A percentile compares a stretch with the other conserved stretches of the same genome.
Conservation (phyloP, 2,329 filamentous ascomycete species). For the Cordyceps sp. region DNA sequence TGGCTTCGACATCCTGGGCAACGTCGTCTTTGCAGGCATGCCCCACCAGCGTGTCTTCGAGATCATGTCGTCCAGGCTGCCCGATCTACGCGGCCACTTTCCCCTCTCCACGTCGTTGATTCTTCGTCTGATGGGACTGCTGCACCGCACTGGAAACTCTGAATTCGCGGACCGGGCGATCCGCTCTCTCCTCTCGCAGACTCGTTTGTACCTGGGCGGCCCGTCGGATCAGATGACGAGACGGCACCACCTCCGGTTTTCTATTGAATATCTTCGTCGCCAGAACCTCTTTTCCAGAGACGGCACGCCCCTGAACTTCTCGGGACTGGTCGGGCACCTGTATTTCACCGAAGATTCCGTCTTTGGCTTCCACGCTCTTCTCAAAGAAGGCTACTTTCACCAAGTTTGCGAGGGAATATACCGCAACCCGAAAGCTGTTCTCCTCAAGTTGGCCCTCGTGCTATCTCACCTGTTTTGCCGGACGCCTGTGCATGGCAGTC, state of each 20-base stretch:
- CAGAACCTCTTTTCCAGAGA: constrained; percentile 44
- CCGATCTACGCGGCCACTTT: constrained; percentile 62
- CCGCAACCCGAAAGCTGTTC: constrained; percentile 26
- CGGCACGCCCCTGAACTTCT: constrained; percentile 56
- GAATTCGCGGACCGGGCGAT: constrained; percentile 45
- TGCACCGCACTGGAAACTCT: constrained; percentile 48
- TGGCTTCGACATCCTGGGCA: constrained; percentile 67
- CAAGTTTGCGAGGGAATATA: constrained; percentile 41
- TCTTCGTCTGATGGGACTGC: constrained; percentile 48
- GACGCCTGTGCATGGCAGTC: constrained; percentile 24
- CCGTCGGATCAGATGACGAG: constrained; percentile 51
- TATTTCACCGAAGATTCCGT: constrained; percentile 63
- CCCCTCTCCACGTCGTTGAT: constrained; percentile 60
- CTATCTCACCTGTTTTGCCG: constrained; percentile 57
- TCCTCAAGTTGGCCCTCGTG: constrained; percentile 48
- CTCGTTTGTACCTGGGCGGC: constrained; percentile 53
- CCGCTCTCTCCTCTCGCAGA: constrained; percentile 52
- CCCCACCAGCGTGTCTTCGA: constrained; percentile 42
- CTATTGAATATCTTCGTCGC: constrained; percentile 60
- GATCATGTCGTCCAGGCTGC: constrained; percentile 56
- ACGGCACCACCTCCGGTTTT: constrained; percentile 63
- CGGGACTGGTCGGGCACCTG: constrained; percentile 51
- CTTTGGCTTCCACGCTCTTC: constrained; percentile 60
- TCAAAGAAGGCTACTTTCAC: constrained; percentile 54
- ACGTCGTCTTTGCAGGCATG: constrained; percentile 62